Conservation (phyloP, 2,329 filamentous ascomycete species). For the Cladosporium sp. region DNA sequence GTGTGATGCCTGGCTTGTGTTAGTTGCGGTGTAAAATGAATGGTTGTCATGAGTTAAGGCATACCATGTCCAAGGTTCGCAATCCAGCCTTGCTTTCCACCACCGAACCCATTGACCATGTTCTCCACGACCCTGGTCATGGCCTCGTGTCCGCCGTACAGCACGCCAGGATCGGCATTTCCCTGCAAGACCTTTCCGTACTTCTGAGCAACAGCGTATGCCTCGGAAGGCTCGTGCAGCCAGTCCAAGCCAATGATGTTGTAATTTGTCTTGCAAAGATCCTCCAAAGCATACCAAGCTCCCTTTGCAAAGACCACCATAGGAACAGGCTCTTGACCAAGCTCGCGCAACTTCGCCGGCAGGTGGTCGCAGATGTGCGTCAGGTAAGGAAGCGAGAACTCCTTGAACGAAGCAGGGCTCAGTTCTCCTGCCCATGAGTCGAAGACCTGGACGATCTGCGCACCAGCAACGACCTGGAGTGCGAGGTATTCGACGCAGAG, state of each 20-base stretch:
- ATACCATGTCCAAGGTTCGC: conserved; percentile 91
- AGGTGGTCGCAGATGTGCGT: conserved; percentile 76
- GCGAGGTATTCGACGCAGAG: conserved; percentile 93
- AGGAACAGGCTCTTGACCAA: conserved; percentile 73
- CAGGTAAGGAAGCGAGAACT: conserved; percentile 82
- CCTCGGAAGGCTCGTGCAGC: conserved; percentile 82
- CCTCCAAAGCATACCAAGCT: conserved; percentile 88
- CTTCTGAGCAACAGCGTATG: conserved; percentile 65
- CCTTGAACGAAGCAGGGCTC: conserved; percentile 72
- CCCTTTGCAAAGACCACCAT: conserved; percentile 99
- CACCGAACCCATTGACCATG: conserved; percentile 81
- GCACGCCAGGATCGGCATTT: conserved; percentile 87
- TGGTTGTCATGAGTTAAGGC: conserved; percentile 23
- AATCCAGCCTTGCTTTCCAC: conserved; percentile 89
- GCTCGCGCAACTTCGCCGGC: conserved; percentile 64
- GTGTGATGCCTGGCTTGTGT: conserved; percentile 67
- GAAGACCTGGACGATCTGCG: conserved; percentile 93
- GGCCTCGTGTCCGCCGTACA: conserved; percentile 76
- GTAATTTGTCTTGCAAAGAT: conserved; percentile 81
- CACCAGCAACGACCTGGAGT: conserved; percentile 84
- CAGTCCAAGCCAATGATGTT: conserved; percentile 93
- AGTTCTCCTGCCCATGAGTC: conserved; percentile 98
- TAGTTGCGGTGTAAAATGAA: not conserved
- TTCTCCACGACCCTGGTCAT: conserved; percentile 78
- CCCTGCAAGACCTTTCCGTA: conserved; percentile 80